Conservation (phyloP, 768 basidiomycete genomes). For the Udeniomyces megalosporus region DNA sequence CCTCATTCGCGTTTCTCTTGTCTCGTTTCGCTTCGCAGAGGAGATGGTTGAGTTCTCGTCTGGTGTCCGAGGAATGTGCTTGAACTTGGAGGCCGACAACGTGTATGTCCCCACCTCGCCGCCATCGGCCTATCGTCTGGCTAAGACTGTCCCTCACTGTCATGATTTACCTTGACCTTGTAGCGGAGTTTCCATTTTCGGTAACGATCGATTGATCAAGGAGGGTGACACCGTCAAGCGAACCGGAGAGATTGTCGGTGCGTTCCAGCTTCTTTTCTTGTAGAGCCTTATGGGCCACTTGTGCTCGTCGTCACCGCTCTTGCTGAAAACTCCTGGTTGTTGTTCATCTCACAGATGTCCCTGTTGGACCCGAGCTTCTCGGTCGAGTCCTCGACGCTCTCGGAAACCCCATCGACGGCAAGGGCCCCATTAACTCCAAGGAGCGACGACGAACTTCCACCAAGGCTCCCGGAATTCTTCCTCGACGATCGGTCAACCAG, state of each 20-base stretch:
- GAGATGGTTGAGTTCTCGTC: constrained; percentile 99
- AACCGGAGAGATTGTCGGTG: constrained; percentile 91
- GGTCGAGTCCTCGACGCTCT: constrained; percentile 99
- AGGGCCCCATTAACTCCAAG: constrained; percentile 83
- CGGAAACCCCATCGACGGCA: constrained; percentile 99
- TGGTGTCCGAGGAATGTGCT: constrained; percentile 98
- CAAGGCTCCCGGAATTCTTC: constrained; percentile 98
- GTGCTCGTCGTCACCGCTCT: background rate
- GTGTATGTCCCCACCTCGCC: constrained; percentile 7
- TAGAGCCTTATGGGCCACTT: background rate
- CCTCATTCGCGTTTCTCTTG: background rate
- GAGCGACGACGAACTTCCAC: constrained; percentile 94
- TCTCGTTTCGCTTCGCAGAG: constrained; percentile 39
- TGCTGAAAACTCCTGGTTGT: background rate
- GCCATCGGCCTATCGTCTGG: background rate
- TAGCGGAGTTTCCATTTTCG: constrained; percentile 99
- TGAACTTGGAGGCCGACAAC: constrained; percentile 96
- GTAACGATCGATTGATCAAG: constrained; percentile 94
- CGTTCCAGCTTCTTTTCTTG: background rate
- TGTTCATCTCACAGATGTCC: constrained; percentile 42
- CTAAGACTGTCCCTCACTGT: background rate
- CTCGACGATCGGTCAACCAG: constrained; percentile 98
- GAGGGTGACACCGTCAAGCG: constrained; percentile 99
- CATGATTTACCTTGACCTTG: background rate
- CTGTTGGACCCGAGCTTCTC: constrained; percentile 89